Conservation (phyloP, 73 alveolate species). For the Paramecium primaurelia region DNA sequence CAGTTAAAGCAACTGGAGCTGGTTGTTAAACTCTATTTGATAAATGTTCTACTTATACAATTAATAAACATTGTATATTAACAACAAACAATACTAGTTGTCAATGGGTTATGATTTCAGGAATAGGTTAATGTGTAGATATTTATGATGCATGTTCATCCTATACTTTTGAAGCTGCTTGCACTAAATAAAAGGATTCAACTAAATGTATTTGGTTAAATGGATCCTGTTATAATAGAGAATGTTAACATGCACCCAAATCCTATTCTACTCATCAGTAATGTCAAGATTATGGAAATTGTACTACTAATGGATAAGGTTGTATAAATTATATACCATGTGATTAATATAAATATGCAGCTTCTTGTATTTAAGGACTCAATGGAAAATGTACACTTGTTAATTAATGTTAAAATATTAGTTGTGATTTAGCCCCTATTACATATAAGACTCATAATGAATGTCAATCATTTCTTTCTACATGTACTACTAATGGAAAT, state of each 20-base stretch:
- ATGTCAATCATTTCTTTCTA: neutral
- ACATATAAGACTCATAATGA: neutral
- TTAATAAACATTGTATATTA: neutral
- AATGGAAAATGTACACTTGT: neutral
- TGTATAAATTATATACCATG: neutral
- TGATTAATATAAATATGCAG: neutral
- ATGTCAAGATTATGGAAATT: neutral
- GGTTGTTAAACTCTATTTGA: neutral
- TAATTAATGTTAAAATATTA: neutral
- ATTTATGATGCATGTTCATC: neutral
- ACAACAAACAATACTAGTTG: neutral
- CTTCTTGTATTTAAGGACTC: neutral
- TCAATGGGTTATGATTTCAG: neutral
- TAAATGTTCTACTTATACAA: neutral
- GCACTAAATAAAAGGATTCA: neutral
- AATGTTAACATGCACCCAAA: neutral
- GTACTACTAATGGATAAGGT: slow-evolving; percentile 2
- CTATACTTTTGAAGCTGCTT: neutral
- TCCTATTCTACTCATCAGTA: neutral
- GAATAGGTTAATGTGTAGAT: neutral
- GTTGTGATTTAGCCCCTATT: neutral
- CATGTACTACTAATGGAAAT: neutral
- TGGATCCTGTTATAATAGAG: neutral
- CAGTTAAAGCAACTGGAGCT: neutral
- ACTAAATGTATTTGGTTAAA: neutral